Evolutionary conservation across 140 eudicot genomes (phyloP), one percentile per base, ranked within the genome.

Genomic region (Oenanthe javanica): DNA sequence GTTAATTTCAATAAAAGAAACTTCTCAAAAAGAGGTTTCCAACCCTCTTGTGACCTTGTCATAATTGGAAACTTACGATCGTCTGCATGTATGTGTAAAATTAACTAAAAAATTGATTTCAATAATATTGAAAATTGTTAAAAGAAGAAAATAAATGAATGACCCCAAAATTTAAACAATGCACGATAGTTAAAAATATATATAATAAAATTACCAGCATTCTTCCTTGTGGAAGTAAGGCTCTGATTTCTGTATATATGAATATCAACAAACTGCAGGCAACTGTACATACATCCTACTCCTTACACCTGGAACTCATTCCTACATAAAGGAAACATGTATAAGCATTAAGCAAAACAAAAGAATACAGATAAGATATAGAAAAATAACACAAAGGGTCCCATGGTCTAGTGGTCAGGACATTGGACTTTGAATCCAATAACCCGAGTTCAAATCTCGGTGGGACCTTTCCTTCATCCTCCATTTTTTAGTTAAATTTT

Each of bases 401-500:
- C 36, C 69, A 59, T 59, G 69, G 69, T 59, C 69, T 59, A 59
- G 36, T 59, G 69, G 69, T 59, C 69, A 59, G 69, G 69, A 59
- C 69, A 59, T 59, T 59, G 69, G 69, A 59, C 69, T 59, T n/a
- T 59, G 69, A 59, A 59, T 59, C 69, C 69, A 59, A n/a, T 59
- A n/a, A 59, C 69, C 69, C 36, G 69, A 59, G 69, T 59, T 59
- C 36, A n/a, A 59, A 59, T 59, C 69, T 59, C 31, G 69, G 69
- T 59, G 69, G 36, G 69, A 59, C 69, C 69, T 59, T 59, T 31
- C 13, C 69, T 59, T 59, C 13, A 2, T 21, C 69, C 69, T 59
- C 69, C 69, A 0, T 59, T 57, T 59, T 59, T 59, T 8, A 1
- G 31, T 40, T 40, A 40, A 21, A 57, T 25, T 19, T 57, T 21